Base-by-base conservation (phyloP, 495 filamentous ascomycete genomes). In the Cudoniella acicularis region DNA sequence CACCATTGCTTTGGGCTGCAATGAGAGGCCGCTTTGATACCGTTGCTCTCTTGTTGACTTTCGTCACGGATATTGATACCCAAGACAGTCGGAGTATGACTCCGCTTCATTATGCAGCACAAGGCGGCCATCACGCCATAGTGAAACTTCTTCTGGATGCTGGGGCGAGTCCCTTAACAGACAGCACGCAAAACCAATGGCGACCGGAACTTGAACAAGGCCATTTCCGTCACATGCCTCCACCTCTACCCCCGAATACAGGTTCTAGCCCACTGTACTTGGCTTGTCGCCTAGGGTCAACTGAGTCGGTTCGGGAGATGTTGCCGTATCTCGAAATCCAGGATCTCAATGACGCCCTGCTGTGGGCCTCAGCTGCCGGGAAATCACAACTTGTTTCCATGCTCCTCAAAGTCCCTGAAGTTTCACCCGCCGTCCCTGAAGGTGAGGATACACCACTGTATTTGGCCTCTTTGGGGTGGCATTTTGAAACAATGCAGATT, bases 51-150 rank as follows among this genome's bases (percentile, higher is more conserved):
- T 54, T 73, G 3, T 51, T 72, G 10, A 26, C 63, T 21, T 17
- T 30, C 48, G 60, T 60, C 10, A 40, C 60, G 1, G 60, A 69
- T 40, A 57, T 60, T 1, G 57, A 69, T 11, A 40, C 50, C 41
- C 30, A 53, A 40, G 49, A 59, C 22, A 30, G 27, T 23, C 23
- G 50, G n/a, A 66, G 64, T 0, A 27, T 67, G 17, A 67, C 57
- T 40, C 70, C 67, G 2, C 50, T 73, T 10, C 66, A 71, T 50
- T 52, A 62, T n/a, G 69, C 67, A 6, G 60, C 56, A 60, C 13
- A 8, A 46, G 27, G 20, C 43, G 52, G 52, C 22, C 57, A 60
- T 17, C 25, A 49, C 1, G 43, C 16, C 0, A 51, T 56, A 10
- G 63, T 70, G n/a, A 50, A 23, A 17, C 4, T 63, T 2, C 42